Percentiles rank a stretch among this genome's conserved stretches.
phyloP scores from a whole-genome alignment of 345 rosid genomes.

The Camelina neglecta region DNA sequence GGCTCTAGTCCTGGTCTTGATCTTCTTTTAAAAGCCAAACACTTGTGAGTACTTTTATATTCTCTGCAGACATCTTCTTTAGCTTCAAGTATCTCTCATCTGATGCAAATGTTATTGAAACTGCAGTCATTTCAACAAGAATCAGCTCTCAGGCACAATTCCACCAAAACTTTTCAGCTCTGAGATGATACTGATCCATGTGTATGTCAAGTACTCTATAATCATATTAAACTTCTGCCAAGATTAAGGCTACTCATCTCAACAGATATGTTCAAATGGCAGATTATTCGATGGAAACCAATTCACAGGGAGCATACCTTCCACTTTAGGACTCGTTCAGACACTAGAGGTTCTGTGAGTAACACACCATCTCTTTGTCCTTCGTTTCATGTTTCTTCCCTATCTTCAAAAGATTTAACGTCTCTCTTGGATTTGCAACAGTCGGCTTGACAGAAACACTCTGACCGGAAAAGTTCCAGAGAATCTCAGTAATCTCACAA shows the following conservation, averaged over 20 bases:
- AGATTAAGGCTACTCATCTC: constrained; percentile 17
- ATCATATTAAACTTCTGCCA: not conserved
- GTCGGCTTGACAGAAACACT: constrained; percentile 94
- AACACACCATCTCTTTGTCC: not conserved
- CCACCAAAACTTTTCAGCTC: constrained; percentile 67
- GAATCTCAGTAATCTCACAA: constrained; percentile 78
- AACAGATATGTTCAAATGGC: constrained; percentile 27
- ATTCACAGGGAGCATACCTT: constrained; percentile 70
- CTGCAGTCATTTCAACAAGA: constrained; percentile 93
- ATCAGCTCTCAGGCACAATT: constrained; percentile 86
- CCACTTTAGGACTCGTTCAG: constrained; percentile 68
- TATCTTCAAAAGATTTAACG: constrained; percentile 6
- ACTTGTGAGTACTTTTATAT: constrained; percentile 66
- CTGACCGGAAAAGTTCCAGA: constrained; percentile 65
- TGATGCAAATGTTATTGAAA: constrained; percentile 11
- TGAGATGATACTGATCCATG: constrained; percentile 79
- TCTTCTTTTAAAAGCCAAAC: constrained; percentile 73
- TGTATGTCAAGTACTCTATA: constrained; percentile 58
- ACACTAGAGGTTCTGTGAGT: constrained; percentile 99
- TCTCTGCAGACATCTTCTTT: constrained; percentile 4
- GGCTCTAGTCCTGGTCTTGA: constrained; percentile 68
- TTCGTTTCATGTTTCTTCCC: constrained; percentile 3
- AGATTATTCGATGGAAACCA: constrained; percentile 85
- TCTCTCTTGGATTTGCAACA: constrained; percentile 48
- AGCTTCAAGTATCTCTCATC: constrained; percentile 7